These are phyloP conservation scores for Pichia gijzeniarum DNA, from an alignment of 805 yeast species.

Conservation along the genomic window DNA sequence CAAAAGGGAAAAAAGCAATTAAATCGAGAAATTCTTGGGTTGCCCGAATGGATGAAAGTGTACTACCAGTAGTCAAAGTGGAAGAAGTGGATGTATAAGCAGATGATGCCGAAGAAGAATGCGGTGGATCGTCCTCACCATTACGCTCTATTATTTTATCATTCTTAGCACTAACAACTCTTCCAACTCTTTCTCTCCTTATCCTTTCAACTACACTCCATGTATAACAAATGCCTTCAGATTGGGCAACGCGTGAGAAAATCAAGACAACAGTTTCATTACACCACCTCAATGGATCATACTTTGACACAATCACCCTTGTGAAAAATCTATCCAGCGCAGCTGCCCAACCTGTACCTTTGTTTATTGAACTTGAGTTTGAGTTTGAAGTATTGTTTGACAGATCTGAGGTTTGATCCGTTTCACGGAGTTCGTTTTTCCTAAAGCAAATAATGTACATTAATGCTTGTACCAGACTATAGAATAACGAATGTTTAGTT, in stretches of 20 bases:
- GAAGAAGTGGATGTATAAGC: background rate
- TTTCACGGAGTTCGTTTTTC: constrained; percentile 44
- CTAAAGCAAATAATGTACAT: constrained; percentile 90
- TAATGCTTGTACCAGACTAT: constrained; percentile 85
- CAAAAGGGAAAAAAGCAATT: constrained; percentile 95
- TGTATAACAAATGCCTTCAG: constrained; percentile 86
- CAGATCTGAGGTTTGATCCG: constrained; percentile 8
- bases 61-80: constrained; percentile 10
- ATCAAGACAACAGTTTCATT: constrained; percentile 89
- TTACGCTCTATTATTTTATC: background rate
- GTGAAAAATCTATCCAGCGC: constrained; percentile 82
- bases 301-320: constrained; percentile 74
- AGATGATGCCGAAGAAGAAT: background rate
- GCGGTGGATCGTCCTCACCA: background rate
- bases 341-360: constrained; percentile 59
- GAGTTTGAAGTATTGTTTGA: constrained; percentile 4
- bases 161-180: constrained; percentile 2
- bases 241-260: constrained; percentile 89
- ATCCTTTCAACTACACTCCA: constrained; percentile 89
- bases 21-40: constrained; percentile 77
- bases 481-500: constrained; percentile 38
- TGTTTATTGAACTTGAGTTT: constrained; percentile 10
- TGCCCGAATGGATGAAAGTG: constrained; percentile 19
- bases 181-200: constrained; percentile 54
- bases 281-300: constrained; percentile 90